Percentiles rank a stretch among this genome's conserved stretches.
phyloP scores from a whole-genome alignment of 2,329 filamentous ascomycete species.

The Grosmannia clavigera region DNA sequence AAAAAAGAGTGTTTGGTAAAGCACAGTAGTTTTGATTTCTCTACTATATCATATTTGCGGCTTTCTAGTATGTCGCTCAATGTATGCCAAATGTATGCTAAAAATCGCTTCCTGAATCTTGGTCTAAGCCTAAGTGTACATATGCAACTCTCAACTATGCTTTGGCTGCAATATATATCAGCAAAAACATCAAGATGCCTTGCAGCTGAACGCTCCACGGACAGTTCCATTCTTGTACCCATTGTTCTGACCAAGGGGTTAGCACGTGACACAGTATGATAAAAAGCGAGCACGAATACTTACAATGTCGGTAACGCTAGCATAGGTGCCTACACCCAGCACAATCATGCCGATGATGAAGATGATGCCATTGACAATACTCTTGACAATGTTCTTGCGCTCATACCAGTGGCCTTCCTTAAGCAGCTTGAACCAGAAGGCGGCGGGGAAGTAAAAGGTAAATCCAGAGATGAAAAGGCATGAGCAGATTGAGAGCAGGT shows the following conservation, averaged over 20 bases:
- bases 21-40: no score
- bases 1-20: no score
- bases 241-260: neutral
- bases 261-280: neutral
- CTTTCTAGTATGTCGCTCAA: no score
- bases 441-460: conserved; percentile 22
- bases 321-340: conserved; percentile 7
- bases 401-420: conserved; percentile 18
- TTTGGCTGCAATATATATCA: no score
- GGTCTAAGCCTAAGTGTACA: no score
- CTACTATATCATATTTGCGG: no score
- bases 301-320: conserved; percentile 8
- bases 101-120: no score
- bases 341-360: conserved; percentile 6
- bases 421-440: conserved; percentile 22
- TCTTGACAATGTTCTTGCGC: conserved; percentile 12
- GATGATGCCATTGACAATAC: neutral
- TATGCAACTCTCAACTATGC: no score
- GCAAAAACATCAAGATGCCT: neutral
- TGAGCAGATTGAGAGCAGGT: conserved; percentile 45
- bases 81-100: no score
- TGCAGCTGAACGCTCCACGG: neutral
- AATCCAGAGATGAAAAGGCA: conserved; percentile 39
- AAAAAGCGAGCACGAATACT: neutral
- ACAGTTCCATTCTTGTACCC: neutral